Conservation (phyloP, 805 yeast species). For the Candida tibetensis region DNA sequence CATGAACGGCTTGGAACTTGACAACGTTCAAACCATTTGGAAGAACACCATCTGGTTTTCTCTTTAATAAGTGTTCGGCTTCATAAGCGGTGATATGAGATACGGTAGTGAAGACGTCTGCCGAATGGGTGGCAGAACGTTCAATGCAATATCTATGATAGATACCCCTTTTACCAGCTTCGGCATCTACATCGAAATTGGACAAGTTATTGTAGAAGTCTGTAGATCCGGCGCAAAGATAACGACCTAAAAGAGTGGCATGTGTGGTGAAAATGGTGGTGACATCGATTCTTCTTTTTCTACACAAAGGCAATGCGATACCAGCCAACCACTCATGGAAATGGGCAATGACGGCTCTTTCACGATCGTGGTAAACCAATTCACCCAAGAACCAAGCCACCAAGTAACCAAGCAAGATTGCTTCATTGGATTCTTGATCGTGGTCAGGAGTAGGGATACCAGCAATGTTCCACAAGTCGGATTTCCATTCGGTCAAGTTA, state of each 20-base stretch:
- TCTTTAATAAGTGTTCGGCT: slow-evolving; percentile 84
- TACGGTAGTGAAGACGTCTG: slow-evolving; percentile 96
- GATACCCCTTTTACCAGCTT: slow-evolving; percentile 96
- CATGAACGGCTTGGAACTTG: slow-evolving; percentile 96
- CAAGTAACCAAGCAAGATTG: slow-evolving; percentile 85
- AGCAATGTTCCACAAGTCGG: slow-evolving; percentile 85
- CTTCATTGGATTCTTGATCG: slow-evolving; percentile 87
- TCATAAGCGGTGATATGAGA: slow-evolving; percentile 97
- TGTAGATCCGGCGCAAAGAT: slow-evolving; percentile 92
- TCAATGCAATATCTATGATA: slow-evolving; percentile 97
- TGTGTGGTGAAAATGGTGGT: slow-evolving; percentile 97
- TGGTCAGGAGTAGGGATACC: slow-evolving; percentile 93
- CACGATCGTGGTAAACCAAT: slow-evolving; percentile 75
- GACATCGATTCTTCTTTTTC: slow-evolving; percentile 87
- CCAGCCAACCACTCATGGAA: slow-evolving; percentile 99
- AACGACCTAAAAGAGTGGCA: slow-evolving; percentile 92
- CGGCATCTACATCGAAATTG: slow-evolving; percentile 91
- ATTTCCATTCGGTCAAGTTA: slow-evolving; percentile 86
- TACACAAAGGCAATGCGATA: slow-evolving; percentile 87
- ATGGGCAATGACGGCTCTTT: slow-evolving; percentile 88
- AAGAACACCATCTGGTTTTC: slow-evolving; percentile 96
- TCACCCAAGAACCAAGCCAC: slow-evolving; percentile 98
- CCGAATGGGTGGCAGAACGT: slow-evolving; percentile 92
- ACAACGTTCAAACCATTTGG: slow-evolving; percentile 96
- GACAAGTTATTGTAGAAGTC: slow-evolving; percentile 92